phyloP scores from a whole-genome alignment of 2,329 filamentous ascomycete species.

The Epichloe sibirici region DNA sequence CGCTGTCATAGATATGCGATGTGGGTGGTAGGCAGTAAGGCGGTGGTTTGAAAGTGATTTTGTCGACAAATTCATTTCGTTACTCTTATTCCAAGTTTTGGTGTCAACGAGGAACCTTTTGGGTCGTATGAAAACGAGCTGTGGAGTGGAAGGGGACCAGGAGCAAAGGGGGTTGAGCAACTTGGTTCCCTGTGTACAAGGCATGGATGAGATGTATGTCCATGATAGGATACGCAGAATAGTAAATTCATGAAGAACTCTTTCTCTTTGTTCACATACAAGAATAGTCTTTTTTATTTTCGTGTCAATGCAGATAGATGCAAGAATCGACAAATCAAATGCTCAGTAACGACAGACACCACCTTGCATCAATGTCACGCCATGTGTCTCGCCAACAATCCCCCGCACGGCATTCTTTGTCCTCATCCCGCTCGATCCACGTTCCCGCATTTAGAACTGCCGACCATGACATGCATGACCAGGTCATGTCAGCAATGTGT shows the following conservation, averaged over 20 bases:
- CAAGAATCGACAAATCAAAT: background rate
- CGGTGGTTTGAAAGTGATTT: background rate
- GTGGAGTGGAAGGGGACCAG: background rate
- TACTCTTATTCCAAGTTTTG: background rate
- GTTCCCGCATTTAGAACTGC: background rate
- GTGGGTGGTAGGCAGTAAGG: background rate
- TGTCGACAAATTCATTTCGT: background rate
- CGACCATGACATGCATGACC: background rate
- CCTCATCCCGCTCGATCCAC: background rate
- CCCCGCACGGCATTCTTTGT: background rate
- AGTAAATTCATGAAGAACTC: background rate
- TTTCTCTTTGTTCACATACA: constrained; percentile 4
- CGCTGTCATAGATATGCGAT: constrained; percentile 25
- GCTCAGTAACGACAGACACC: too few relatives aligned
- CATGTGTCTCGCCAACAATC: too few relatives aligned
- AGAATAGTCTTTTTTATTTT: too few relatives aligned
- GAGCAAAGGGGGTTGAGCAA: constrained; percentile 2
- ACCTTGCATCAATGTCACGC: too few relatives aligned
- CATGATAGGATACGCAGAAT: constrained; percentile 3
- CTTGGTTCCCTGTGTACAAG: constrained; percentile 5
- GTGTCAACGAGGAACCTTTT: constrained; percentile 1
- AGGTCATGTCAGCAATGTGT: background rate
- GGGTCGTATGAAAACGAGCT: background rate
- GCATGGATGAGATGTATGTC: constrained; percentile 6
- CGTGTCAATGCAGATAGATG: background rate